Conservation (phyloP, 2,329 filamentous ascomycete genomes). For the Clonostachys rosea region DNA sequence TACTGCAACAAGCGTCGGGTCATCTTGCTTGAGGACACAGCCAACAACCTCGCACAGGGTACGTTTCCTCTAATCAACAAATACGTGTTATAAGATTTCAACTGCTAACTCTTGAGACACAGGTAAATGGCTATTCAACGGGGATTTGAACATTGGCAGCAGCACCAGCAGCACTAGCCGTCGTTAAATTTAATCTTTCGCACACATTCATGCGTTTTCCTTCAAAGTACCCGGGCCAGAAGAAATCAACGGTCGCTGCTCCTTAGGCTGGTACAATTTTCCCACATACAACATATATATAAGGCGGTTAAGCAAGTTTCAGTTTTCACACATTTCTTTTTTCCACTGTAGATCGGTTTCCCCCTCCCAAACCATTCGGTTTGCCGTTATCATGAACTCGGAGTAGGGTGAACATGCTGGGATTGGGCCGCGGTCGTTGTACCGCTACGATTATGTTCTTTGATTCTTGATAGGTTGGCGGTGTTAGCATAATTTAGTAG, state of each 20-base stretch:
- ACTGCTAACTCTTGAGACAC: constrained; percentile 12
- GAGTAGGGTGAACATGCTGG: too few relatives aligned
- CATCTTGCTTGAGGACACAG: constrained; percentile 87
- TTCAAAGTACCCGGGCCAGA: too few relatives aligned
- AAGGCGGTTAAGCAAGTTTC: neutral
- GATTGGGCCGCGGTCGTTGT: too few relatives aligned
- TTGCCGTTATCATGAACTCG: neutral
- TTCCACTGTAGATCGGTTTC: too few relatives aligned
- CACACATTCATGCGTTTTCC: too few relatives aligned
- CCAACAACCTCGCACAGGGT: constrained; percentile 87
- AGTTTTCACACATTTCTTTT: too few relatives aligned
- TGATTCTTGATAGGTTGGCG: too few relatives aligned
- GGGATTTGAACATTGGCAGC: constrained; percentile 16
- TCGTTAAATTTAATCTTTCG: too few relatives aligned
- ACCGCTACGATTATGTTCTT: too few relatives aligned
- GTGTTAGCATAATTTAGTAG: too few relatives aligned
- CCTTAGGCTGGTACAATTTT: too few relatives aligned
- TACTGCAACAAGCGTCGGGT: constrained; percentile 93
- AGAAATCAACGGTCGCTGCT: too few relatives aligned
- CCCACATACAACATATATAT: neutral
- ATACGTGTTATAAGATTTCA: constrained; percentile 17
- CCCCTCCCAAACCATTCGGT: neutral
- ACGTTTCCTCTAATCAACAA: constrained; percentile 12
- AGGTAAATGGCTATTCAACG: constrained; percentile 44
- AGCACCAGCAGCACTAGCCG: neutral